These are phyloP conservation scores for Bruguiera hainesii DNA, from an alignment of 441 rosid genomes.

Conservation along the genomic window DNA sequence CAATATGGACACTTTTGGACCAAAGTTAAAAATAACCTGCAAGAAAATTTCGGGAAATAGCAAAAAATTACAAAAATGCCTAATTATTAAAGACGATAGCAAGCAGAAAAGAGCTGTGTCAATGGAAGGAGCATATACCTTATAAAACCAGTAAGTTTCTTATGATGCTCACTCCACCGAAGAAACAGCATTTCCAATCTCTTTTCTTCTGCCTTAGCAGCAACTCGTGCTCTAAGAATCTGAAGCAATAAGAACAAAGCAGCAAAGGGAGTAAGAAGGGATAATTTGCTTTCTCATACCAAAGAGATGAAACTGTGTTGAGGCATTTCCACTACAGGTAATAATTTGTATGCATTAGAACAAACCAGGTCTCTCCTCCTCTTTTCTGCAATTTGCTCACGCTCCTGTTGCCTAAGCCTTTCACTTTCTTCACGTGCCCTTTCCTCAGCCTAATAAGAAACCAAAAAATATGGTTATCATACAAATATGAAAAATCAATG, in stretches of 20 bases:
- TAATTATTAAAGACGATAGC: not conserved
- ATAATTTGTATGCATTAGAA: constrained; percentile 14
- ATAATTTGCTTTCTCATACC: not conserved
- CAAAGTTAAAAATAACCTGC: constrained; percentile 98
- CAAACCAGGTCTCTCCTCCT: constrained; percentile 90
- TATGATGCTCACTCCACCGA: constrained; percentile 75
- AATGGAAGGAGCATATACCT: constrained; percentile 39
- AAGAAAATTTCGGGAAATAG: constrained; percentile 14
- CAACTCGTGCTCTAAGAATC: constrained; percentile 88
- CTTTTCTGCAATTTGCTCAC: constrained; percentile 76
- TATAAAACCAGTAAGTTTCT: constrained; percentile 81
- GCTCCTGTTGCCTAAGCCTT: constrained; percentile 83
- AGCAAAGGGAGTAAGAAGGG: not conserved
- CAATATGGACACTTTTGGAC: constrained; percentile 97
- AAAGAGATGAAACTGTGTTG: not conserved
- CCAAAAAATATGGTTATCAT: not conserved
- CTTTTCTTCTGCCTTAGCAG: constrained; percentile 85
- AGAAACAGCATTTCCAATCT: constrained; percentile 59
- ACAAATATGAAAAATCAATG: not conserved
- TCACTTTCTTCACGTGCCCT: constrained; percentile 88
- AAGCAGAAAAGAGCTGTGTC: not conserved
- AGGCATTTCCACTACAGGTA: not conserved
- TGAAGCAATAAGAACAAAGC: constrained; percentile 18
- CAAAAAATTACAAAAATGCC: constrained; percentile 14
- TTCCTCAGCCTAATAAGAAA: constrained; percentile 60